phyloP scores from a whole-genome alignment of 306 rosid species.

The Begonia fuchsioides region DNA sequence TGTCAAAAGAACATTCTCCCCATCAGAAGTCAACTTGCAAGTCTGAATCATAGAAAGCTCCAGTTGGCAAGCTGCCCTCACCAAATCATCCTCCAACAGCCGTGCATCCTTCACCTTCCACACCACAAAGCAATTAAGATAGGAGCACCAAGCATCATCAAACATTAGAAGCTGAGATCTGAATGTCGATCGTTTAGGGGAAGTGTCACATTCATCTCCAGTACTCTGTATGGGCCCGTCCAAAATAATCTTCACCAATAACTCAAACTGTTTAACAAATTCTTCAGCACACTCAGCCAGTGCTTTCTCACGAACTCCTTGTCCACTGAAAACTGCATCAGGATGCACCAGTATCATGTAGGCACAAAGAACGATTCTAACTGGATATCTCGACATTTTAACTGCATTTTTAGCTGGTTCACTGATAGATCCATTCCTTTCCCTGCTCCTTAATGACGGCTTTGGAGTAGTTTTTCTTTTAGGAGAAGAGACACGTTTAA shows the following conservation, averaged over 20 bases:
- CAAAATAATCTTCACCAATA: constrained; percentile 46
- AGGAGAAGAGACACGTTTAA: constrained; percentile 76
- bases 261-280: constrained; percentile 54
- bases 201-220: constrained; percentile 40
- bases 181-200: constrained; percentile 45
- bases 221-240: constrained; percentile 54
- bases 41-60: constrained; percentile 94
- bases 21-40: constrained; percentile 67
- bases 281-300: constrained; percentile 68
- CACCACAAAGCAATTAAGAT: constrained; percentile 66
- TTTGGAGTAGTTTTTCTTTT: constrained; percentile 51
- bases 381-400: constrained; percentile 56
- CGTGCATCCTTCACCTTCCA: constrained; percentile 96
- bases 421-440: constrained; percentile 15
- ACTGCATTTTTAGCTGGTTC: constrained; percentile 1
- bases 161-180: constrained; percentile 73
- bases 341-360: constrained; percentile 15
- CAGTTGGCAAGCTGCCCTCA: constrained; percentile 94
- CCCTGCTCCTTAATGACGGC: constrained; percentile 34
- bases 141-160: constrained; percentile 93
- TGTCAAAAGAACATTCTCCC: constrained; percentile 38
- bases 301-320: constrained; percentile 63
- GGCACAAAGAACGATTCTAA: constrained; percentile 65
- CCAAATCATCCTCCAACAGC: constrained; percentile 73
- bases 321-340: constrained; percentile 36